phyloP scores from a whole-genome alignment of 805 yeast genomes.

The Wickerhamiella slavikovae region DNA sequence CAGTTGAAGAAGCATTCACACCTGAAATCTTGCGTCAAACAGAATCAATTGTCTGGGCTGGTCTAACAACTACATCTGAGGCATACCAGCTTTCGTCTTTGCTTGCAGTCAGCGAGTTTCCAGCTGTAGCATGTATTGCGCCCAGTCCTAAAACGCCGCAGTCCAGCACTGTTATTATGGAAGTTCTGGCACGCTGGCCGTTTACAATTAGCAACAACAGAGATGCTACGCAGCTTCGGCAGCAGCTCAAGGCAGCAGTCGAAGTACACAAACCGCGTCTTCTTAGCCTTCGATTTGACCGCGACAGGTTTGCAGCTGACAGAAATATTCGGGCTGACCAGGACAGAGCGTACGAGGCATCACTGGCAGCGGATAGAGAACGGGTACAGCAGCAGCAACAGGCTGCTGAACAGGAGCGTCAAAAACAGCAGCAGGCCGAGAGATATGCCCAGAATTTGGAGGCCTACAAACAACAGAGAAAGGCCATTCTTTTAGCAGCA shows the following conservation, averaged over 20 bases:
- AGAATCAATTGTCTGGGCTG: conserved; percentile 65
- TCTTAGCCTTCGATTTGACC: conserved; percentile 36
- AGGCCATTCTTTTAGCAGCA: too few relatives aligned
- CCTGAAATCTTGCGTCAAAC: conserved; percentile 26
- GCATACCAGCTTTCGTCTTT: conserved; percentile 66
- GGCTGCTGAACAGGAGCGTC: conserved; percentile 10
- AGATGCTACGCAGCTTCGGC: too few relatives aligned
- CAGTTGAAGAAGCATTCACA: conserved; percentile 30
- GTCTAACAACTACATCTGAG: conserved; percentile 62
- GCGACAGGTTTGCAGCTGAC: conserved; percentile 33
- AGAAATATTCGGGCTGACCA: conserved; percentile 50
- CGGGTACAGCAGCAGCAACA: conserved; percentile 10
- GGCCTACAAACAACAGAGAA: too few relatives aligned
- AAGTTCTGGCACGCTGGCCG: conserved; percentile 41
- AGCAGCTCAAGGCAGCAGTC: conserved; percentile 17
- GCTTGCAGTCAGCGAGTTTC: conserved; percentile 49
- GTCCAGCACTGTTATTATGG: conserved; percentile 28
- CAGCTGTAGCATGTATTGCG: conserved; percentile 63
- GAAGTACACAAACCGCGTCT: conserved; percentile 41
- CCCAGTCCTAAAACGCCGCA: conserved; percentile 29
- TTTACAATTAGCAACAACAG: conserved; percentile 22
- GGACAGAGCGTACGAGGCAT: conserved; percentile 53
- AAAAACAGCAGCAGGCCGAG: conserved; percentile 6
- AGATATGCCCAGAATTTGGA: conserved; percentile 10
- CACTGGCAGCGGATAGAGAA: conserved; percentile 45